phyloP scores from a whole-genome alignment of 2,329 filamentous ascomycete species.

The Fusarium chuoi region DNA sequence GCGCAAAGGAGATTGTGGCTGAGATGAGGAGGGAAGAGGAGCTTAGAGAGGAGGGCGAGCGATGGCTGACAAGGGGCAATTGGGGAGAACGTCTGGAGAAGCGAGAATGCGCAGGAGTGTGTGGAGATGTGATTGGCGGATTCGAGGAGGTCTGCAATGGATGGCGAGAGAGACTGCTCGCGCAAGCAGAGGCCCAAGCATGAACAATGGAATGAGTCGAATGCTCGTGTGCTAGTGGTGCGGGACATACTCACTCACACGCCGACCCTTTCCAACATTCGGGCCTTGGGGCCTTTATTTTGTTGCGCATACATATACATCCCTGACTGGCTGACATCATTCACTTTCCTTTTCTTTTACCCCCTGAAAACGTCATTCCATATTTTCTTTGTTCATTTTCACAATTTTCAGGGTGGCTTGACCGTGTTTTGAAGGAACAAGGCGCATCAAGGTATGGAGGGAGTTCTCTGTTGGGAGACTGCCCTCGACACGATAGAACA shows the following conservation, averaged over 20 bases:
- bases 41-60: conserved; percentile 80
- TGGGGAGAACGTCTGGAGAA: conserved; percentile 82
- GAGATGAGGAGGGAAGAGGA: conserved; percentile 89
- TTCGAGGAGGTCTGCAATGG: conserved; percentile 91
- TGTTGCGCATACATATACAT: conserved; percentile 8
- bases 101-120: conserved; percentile 85
- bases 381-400: conserved; percentile 26
- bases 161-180: conserved; percentile 81
- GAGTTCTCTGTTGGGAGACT: conserved; percentile 13
- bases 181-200: conserved; percentile 65
- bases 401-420: conserved; percentile 19
- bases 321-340: conserved; percentile 3
- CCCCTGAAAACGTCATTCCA: background rate
- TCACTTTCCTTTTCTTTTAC: conserved; percentile 7
- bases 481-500: conserved; percentile 36
- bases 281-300: background rate
- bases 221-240: conserved; percentile 18
- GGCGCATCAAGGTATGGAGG: conserved; percentile 34
- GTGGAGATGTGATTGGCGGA: conserved; percentile 87
- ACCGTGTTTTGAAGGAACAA: conserved; percentile 26
- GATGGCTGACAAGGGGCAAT: conserved; percentile 82
- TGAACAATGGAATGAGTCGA: conserved; percentile 26
- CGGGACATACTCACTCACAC: conserved; percentile 19
- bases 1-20: conserved; percentile 83
- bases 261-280: conserved; percentile 10